Evolutionary conservation across 306 rosid species (phyloP).

Genomic region (Morella rubra): DNA sequence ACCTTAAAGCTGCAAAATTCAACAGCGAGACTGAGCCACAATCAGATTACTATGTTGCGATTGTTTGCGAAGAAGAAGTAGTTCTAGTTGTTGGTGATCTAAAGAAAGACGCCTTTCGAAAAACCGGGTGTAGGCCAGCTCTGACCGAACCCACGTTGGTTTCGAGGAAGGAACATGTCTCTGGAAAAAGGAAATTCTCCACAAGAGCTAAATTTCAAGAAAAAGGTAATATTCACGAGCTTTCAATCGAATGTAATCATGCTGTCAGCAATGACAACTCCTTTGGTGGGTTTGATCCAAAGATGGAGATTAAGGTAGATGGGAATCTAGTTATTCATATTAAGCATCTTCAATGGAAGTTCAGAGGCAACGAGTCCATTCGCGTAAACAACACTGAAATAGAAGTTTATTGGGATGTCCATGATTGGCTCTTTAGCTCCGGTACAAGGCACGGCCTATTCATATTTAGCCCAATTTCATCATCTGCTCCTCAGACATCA

Average conservation of each 20-base stretch:
- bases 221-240: constrained; percentile 56
- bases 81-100: constrained; percentile 73
- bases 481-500: constrained; percentile 30
- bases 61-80: constrained; percentile 71
- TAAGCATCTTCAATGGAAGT: constrained; percentile 92
- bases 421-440: constrained; percentile 84
- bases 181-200: constrained; percentile 65
- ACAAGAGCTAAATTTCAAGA: constrained; percentile 64
- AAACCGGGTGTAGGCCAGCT: constrained; percentile 66
- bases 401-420: constrained; percentile 92
- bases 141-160: constrained; percentile 67
- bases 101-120: constrained; percentile 70
- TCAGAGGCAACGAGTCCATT: constrained; percentile 77
- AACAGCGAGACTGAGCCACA: constrained; percentile 71
- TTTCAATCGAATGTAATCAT: constrained; percentile 68
- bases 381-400: constrained; percentile 56
- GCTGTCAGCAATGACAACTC: constrained; percentile 23
- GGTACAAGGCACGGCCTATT: constrained; percentile 79
- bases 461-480: constrained; percentile 67
- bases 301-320: constrained; percentile 78
- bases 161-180: constrained; percentile 71
- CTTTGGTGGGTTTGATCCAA: constrained; percentile 61
- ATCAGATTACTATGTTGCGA: constrained; percentile 70
- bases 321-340: constrained; percentile 71
- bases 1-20: constrained; percentile 75